phyloP scores from a whole-genome alignment of 148 eudicot species.

The Suaeda aralocaspica region DNA sequence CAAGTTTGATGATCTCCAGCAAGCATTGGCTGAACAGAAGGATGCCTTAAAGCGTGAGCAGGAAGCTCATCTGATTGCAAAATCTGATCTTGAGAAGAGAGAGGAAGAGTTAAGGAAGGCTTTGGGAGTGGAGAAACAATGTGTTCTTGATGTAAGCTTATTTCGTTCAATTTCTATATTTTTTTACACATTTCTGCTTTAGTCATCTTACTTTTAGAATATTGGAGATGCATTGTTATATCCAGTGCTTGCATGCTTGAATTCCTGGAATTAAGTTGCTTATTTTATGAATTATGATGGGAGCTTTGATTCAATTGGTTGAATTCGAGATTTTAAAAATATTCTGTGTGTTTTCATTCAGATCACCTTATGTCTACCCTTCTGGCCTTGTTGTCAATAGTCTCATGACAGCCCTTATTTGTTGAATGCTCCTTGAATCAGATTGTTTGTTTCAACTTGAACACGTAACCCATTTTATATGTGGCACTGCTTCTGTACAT shows the following conservation, averaged over 20 bases:
- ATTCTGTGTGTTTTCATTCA: neutral
- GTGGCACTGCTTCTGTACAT: neutral
- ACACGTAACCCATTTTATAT: neutral
- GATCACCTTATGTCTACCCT: neutral
- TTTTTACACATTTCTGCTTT: too few species aligned
- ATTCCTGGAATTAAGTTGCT: neutral
- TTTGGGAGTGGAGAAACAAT: conserved; percentile 90
- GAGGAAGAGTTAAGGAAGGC: conserved; percentile 89
- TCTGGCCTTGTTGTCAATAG: neutral
- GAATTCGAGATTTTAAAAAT: neutral
- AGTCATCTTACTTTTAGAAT: neutral
- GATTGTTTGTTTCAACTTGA: neutral
- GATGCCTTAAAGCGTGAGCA: conserved; percentile 75
- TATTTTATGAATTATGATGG: neutral
- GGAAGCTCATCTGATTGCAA: conserved; percentile 63
- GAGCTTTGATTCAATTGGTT: neutral
- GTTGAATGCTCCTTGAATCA: neutral
- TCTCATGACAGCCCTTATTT: neutral
- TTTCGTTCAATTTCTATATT: neutral
- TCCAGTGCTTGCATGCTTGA: neutral
- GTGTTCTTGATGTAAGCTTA: conserved; percentile 72
- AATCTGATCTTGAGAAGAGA: conserved; percentile 81
- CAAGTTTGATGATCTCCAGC: conserved; percentile 71
- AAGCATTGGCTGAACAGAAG: conserved; percentile 47
- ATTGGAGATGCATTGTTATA: neutral